phyloP scores from a whole-genome alignment of 2,329 filamentous ascomycete genomes.

The Fusarium sacchari region DNA sequence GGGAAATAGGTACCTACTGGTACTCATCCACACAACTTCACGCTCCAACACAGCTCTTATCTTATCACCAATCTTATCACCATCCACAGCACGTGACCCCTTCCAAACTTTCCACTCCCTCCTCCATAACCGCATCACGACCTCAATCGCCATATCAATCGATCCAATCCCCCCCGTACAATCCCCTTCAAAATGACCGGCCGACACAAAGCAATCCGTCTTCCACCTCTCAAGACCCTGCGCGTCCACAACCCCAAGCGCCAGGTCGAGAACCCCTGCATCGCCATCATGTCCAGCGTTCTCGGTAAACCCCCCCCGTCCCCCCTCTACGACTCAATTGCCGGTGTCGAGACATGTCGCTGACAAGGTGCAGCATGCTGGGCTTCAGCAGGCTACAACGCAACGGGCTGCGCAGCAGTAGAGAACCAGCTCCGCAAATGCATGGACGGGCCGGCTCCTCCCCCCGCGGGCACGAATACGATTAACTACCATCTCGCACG shows the following conservation, averaged over 20 bases:
- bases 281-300: constrained; percentile 66
- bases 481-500: constrained; percentile 93
- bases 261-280: constrained; percentile 61
- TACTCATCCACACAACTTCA: not conserved
- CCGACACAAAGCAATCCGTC: constrained; percentile 62
- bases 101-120: constrained; percentile 36
- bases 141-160: not conserved
- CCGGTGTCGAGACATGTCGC: not conserved
- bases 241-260: constrained; percentile 65
- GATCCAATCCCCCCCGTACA: not conserved
- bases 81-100: constrained; percentile 36
- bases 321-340: not conserved
- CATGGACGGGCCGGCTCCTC: constrained; percentile 80
- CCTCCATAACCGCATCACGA: constrained; percentile 19
- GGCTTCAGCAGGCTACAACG: constrained; percentile 80
- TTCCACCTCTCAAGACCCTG: constrained; percentile 65
- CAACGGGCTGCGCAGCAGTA: constrained; percentile 66
- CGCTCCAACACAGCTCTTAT: not conserved
- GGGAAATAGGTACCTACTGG: too few relatives aligned
- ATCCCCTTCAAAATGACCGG: constrained; percentile 52
- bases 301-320: constrained; percentile 57
- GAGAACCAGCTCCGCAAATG: constrained; percentile 70
- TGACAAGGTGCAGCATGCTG: constrained; percentile 72
- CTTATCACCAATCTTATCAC: constrained; percentile 11
- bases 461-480: constrained; percentile 68